phyloP scores from a whole-genome alignment of 2,329 filamentous ascomycete genomes.

The Pestalotiopsis sp. region DNA sequence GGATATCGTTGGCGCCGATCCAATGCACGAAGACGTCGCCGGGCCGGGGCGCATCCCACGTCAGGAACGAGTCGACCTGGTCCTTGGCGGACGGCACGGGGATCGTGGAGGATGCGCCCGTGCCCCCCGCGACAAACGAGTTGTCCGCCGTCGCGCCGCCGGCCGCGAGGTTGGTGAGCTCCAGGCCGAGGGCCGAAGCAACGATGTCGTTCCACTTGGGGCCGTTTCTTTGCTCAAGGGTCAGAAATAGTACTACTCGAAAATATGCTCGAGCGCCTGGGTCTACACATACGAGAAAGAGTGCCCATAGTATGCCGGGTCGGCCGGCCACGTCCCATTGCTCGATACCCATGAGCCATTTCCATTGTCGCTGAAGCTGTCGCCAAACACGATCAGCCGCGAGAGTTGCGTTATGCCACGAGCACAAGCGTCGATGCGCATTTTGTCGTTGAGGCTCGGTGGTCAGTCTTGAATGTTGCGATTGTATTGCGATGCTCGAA shows the following conservation, averaged over 20 bases:
- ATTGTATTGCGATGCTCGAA: neutral
- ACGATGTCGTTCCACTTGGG: neutral
- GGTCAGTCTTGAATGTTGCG: neutral
- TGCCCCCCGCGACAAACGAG: neutral
- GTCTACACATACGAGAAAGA: neutral
- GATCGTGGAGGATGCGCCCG: neutral
- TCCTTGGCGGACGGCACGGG: neutral
- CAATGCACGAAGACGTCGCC: constrained; percentile 1
- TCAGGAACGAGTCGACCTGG: neutral
- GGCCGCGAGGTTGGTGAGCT: neutral
- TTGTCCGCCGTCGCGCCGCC: constrained; percentile 1
- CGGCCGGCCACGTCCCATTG: neutral
- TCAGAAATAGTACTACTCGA: neutral
- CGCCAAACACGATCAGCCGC: neutral
- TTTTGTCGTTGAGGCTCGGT: neutral
- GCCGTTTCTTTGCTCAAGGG: neutral
- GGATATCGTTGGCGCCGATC: constrained; percentile 2
- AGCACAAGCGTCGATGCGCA: neutral
- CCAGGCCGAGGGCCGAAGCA: neutral
- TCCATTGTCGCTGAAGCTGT: constrained; percentile 4
- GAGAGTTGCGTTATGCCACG: neutral
- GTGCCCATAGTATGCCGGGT: neutral
- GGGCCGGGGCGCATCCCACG: neutral
- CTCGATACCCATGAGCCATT: constrained; percentile 2
- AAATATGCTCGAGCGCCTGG: too few species aligned